Evolutionary conservation across 176 grass and related monocot genomes (phyloP).

Genomic region (Secale cereale): DNA sequence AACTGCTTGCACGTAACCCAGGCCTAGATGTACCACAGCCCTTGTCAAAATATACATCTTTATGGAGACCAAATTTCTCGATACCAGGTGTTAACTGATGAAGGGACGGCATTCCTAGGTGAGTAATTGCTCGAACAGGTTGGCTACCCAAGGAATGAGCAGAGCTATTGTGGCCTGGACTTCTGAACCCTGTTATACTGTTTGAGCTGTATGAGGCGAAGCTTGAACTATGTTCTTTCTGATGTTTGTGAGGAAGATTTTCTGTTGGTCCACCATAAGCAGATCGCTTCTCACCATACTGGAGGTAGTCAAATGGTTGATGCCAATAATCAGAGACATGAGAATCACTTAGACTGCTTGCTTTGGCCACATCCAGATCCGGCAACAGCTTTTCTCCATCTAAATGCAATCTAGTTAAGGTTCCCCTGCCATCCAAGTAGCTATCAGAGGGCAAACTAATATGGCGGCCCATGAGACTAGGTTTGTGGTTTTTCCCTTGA

Average conservation of each 20-base stretch:
- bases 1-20: slow-evolving; percentile 19
- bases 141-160: slow-evolving; percentile 24
- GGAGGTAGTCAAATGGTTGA: slow-evolving; percentile 16
- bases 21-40: slow-evolving; percentile 23
- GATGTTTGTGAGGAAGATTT: slow-evolving; percentile 27
- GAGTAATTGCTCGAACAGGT: slow-evolving; percentile 36
- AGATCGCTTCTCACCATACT: slow-evolving; percentile 20
- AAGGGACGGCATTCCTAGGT: slow-evolving; percentile 12
- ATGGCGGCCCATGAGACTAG: slow-evolving; percentile 8
- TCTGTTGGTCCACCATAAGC: slow-evolving; percentile 24
- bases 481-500: slow-evolving; percentile 26
- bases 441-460: slow-evolving; percentile 11
- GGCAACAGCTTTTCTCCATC: slow-evolving; percentile 30
- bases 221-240: slow-evolving; percentile 26
- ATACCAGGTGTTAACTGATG: slow-evolving; percentile 23
- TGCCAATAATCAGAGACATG: slow-evolving; percentile 13
- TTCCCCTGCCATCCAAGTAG: slow-evolving; percentile 24
- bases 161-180: slow-evolving; percentile 22
- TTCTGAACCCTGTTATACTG: slow-evolving; percentile 36
- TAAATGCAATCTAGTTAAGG: slow-evolving; percentile 23
- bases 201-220: slow-evolving; percentile 13
- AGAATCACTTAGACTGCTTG: slow-evolving; percentile 26
- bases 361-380: slow-evolving; percentile 22
- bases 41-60: slow-evolving; percentile 16
- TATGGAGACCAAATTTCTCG: slow-evolving; percentile 20